A percentile compares a stretch with the other conserved stretches of the same genome.
Evolutionary conservation across 768 basidiomycete genomes (phyloP).

Genomic region (Lepiota brunneoincarnata): DNA sequence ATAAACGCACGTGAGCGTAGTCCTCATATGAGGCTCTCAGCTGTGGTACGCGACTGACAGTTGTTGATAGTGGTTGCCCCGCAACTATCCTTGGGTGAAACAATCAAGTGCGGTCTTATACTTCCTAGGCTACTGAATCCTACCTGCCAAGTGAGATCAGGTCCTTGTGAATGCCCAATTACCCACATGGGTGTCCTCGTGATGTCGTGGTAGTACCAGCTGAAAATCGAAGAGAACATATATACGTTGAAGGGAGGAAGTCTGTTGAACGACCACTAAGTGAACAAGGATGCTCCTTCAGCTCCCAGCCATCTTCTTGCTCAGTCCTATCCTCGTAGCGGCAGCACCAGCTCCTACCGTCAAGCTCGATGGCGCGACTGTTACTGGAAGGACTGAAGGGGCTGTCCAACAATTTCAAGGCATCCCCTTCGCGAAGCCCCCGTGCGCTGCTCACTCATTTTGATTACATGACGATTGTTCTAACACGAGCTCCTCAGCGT

Average conservation of each 20-base stretch:
- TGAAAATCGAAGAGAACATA: neutral
- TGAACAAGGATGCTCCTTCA: slow-evolving; percentile 17
- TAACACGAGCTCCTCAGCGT: too few species aligned
- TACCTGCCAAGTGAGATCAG: neutral
- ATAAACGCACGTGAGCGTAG: too few species aligned
- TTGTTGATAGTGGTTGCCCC: too few species aligned
- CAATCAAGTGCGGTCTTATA: too few species aligned
- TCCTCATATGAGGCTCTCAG: too few species aligned
- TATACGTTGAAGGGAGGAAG: neutral
- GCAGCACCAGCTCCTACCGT: slow-evolving; percentile 33
- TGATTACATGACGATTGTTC: neutral
- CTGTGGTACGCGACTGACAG: too few species aligned
- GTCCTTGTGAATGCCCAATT: neutral
- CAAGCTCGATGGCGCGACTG: slow-evolving; percentile 40
- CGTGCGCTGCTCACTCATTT: slow-evolving; percentile 31
- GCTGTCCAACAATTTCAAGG: slow-evolving; percentile 41
- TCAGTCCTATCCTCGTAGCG: slow-evolving; percentile 14
- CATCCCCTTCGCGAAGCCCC: slow-evolving; percentile 54
- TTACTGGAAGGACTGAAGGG: slow-evolving; percentile 37
- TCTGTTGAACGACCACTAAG: neutral
- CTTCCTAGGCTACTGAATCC: neutral
- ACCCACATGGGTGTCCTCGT: neutral
- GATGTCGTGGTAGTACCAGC: neutral
- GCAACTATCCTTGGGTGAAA: too few species aligned
- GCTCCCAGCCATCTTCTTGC: slow-evolving; percentile 15